Evolutionary conservation across 2,329 filamentous ascomycete species (phyloP), one percentile per base, ranked within the genome.

Genomic region (Pseudonectria buxi): DNA sequence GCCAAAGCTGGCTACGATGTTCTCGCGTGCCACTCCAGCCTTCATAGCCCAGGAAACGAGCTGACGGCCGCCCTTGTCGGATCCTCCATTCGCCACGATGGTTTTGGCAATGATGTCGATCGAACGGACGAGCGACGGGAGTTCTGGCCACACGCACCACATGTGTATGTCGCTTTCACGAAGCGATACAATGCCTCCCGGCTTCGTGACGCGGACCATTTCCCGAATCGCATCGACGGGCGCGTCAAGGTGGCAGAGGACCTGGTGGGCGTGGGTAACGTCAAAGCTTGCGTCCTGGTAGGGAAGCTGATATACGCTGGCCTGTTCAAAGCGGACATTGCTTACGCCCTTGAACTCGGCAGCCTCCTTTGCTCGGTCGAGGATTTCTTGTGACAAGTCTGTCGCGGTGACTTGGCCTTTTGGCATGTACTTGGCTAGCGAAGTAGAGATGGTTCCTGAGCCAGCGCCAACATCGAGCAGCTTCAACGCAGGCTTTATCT

Each of bases 381-480:
- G 49, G 11, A 59, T 57, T 32, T 56, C 53, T 7, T 54, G 48
- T 2, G 55, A 56, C 16, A 58, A 40, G 31, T 58, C 56, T 3
- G 54, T 57, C 1, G 55, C 56, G 1, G 41, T 54, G 2, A 67
- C 53, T 6, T 49, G 41, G n/a, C 67, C 68, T 6, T 61, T 30
- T 3, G 58, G 55, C 3, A 64, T 63, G 38, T 61, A 56, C 24
- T 56, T 54, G 28, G 60, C 61, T 27, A 73, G 51, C 7, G 61
- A 64, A 0, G 56, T 54, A 4, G 68, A 67, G 46, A 74, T 72
- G 22, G 64, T 69, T 3, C 68, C 69, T 1, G 70, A 66, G 0
- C 69, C 69, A 36, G 67, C 68, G 28, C 69, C 69, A 9, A 71
- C 59, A 33, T 72, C 69, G 26, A 73, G 59, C 14, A 73, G 53